Evolutionary conservation across 768 basidiomycete species (phyloP), one percentile per base, ranked within the genome.

Genomic region (Antrodiella citrinella): DNA sequence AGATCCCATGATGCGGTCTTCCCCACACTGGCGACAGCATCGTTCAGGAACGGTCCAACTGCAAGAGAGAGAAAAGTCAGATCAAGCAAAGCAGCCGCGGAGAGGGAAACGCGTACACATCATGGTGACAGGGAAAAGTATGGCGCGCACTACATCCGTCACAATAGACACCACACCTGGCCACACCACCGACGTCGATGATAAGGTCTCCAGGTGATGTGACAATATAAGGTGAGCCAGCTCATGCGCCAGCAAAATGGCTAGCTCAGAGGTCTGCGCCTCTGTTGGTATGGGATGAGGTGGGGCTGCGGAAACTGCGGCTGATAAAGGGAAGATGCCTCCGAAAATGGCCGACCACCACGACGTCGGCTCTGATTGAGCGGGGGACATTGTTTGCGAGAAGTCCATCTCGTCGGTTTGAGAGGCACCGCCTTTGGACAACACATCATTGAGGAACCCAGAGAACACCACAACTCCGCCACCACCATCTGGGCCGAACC

Each of bases 391-490:
- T 24, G 61, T 56, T 3, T 75, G 68, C 15, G 15, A 18, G 18
- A 43, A n/a, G 7, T 22, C 7, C 41, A 43, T 43, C 41, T 43
- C 41, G 7, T 43, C n/a, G 7, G 15, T 35, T 7, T 7, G 7
- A 35, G 30, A 35, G 15, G 30, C 30, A 35, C 30, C 30, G 25
- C 65, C 63, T 55, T 73, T 76, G 38, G 78, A 62, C 26, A 96
- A 72, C 47, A 97, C 84, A 49, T 91, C 83, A 61, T 97, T 89
- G 45, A 98, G 63, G 69, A 97, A 91, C 4, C 95, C 95, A 11
- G 89, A 90, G 65, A 91, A 97, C 7, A 99, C 81, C 49, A 98
- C 94, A 51, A 99, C 79, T 4, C 96, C 95, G 51, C 91, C 93
- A 0, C 84, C 90, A 30, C 90, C 87, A 59, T 92, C 81, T 2